phyloP scores from a whole-genome alignment of 2,329 filamentous ascomycete genomes.

The Aspergillus sp. region DNA sequence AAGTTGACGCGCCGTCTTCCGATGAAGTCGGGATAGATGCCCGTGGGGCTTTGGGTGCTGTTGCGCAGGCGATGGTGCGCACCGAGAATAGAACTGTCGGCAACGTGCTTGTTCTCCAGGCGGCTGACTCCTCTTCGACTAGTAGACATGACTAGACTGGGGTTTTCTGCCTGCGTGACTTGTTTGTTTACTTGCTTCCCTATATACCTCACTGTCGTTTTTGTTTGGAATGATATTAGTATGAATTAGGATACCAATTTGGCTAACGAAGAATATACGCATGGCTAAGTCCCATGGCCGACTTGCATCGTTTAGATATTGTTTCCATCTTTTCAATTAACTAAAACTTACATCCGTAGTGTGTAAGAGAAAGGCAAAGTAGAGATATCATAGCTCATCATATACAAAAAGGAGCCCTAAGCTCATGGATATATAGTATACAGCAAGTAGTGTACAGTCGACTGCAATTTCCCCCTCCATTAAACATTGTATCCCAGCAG shows the following conservation, averaged over 20 bases:
- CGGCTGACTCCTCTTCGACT: conserved; percentile 29
- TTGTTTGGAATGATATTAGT: not conserved
- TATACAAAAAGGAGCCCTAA: not conserved
- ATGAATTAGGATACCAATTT: not conserved
- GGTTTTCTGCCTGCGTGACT: not conserved
- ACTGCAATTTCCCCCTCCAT: not conserved
- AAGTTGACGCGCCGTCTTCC: conserved; percentile 29
- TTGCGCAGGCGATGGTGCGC: conserved; percentile 48
- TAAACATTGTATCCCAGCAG: not conserved
- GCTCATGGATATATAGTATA: not conserved
- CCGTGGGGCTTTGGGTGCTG: conserved; percentile 30
- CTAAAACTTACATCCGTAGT: too few species aligned
- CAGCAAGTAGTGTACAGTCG: not conserved
- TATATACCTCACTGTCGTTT: not conserved
- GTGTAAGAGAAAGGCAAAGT: not conserved
- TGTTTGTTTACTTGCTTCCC: not conserved
- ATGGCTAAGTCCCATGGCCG: not conserved
- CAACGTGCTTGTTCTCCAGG: conserved; percentile 70
- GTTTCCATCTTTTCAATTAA: too few species aligned
- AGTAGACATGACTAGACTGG: not conserved
- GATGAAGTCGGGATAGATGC: conserved; percentile 35
- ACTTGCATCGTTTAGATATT: not conserved
- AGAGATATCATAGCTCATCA: conserved; percentile 12
- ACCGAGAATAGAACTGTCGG: conserved; percentile 60
- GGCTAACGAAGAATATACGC: not conserved